Base-by-base conservation (phyloP, 192 early-diverging fungal genomes). In the Pilaira anomala region DNA sequence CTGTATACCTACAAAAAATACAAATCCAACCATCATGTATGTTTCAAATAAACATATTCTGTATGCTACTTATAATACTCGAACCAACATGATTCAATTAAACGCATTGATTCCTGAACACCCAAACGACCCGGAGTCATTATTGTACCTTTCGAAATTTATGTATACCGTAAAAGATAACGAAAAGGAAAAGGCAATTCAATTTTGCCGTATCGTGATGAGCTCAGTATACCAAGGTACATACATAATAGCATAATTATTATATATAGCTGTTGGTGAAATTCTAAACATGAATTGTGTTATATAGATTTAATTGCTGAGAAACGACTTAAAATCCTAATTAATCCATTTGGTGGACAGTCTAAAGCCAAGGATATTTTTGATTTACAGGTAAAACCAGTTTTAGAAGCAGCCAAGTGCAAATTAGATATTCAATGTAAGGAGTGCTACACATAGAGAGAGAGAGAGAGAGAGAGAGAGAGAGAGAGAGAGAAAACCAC, bases 321-420 rank as follows among this genome's bases (percentile, higher is more conserved):
- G 13, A 78, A 77, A 36, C 68, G 72, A 49, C 58, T 78, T 57
- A 80, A 77, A 48, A 73, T 93, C 7, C 63, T 93, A 7, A 67
- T 89, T 7, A 93, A 93, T 66, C 91, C 91, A 0, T 87, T 84
- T 70, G 82, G 88, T 56, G 91, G 91, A 7, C 81, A 82, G 36
- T 85, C 85, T 51, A 76, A 84, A 24, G 88, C 87, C 7, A 62
- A 66, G 33, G 69, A 75, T 22, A 80, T 83, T 16, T 93, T 78
- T 62, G 61, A 85, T 14, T 25, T 46, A 0, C 59, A 76, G 30
- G 83, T 88, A 2, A 69, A 67, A 54, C 88, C 89, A 0, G 73
- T 93, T 42, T 74, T 91, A 55, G 72, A 78, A 33, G 72, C 85
- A 22, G 87, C 91, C 9, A 79, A 83, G 48, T 72, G 83, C 55